Evolutionary conservation across 2,329 filamentous ascomycete species (phyloP).

Genomic region (Acrodontium crateriforme): DNA sequence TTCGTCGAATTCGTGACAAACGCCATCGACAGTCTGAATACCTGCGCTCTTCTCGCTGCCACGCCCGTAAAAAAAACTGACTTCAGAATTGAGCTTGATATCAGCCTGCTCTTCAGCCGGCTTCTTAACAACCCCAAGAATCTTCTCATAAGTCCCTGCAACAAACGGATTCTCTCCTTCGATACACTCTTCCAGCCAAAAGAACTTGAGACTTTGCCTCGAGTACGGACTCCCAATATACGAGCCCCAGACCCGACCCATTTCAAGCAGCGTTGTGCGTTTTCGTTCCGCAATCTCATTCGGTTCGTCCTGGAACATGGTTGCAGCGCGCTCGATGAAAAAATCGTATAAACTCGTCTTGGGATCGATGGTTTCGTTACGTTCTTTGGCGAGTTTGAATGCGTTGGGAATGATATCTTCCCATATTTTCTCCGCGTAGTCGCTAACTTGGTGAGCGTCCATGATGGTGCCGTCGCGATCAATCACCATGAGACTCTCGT

Average conservation of each 20-base stretch:
- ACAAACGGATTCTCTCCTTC: slow-evolving; percentile 56
- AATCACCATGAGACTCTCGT: slow-evolving; percentile 42
- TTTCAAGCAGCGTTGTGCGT: slow-evolving; percentile 37
- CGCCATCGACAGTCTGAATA: slow-evolving; percentile 34
- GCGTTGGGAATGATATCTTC: slow-evolving; percentile 47
- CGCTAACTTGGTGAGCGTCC: slow-evolving; percentile 23
- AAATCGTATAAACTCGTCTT: slow-evolving; percentile 43
- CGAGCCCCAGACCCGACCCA: slow-evolving; percentile 54
- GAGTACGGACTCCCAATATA: slow-evolving; percentile 54
- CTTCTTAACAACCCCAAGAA: slow-evolving; percentile 45
- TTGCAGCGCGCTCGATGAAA: slow-evolving; percentile 36
- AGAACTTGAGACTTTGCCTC: slow-evolving; percentile 58
- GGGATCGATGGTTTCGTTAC: slow-evolving; percentile 38
- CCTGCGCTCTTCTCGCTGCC: slow-evolving; percentile 27
- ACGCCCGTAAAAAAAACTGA: too few relatives aligned
- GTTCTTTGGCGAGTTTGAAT: slow-evolving; percentile 50
- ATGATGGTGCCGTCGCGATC: slow-evolving; percentile 43
- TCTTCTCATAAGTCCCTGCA: slow-evolving; percentile 44
- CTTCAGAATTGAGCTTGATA: slow-evolving; percentile 31
- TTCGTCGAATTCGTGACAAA: slow-evolving; percentile 46
- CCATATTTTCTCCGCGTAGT: slow-evolving; percentile 46
- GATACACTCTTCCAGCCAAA: slow-evolving; percentile 66
- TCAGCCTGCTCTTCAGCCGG: slow-evolving; percentile 42
- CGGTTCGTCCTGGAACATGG: slow-evolving; percentile 24
- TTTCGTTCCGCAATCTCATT: slow-evolving; percentile 28